These are phyloP conservation scores for Capsicum rhomboideum DNA, from an alignment of 257 asterid species.

Conservation along the genomic window DNA sequence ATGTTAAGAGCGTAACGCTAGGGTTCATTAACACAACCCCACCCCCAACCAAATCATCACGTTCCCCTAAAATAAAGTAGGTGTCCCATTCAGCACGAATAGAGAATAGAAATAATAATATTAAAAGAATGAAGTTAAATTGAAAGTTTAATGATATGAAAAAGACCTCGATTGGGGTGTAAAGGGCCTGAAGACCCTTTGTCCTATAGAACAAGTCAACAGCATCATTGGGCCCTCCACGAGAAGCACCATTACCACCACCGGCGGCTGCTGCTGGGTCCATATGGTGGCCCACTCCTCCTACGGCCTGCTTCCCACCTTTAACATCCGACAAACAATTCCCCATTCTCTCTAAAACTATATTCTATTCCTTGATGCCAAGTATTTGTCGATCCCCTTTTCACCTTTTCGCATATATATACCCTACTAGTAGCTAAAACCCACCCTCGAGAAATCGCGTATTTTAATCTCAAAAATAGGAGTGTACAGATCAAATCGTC, in stretches of 20 bases:
- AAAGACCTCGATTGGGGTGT: conserved; percentile 40
- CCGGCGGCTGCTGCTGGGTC: conserved; percentile 10
- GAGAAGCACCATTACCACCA: conserved; percentile 1
- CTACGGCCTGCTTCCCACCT: conserved; percentile 74
- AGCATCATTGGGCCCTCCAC: conserved; percentile 41
- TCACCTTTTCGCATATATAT: neutral
- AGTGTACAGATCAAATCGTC: too few relatives aligned
- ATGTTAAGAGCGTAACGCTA: too few relatives aligned
- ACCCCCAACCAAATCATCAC: neutral
- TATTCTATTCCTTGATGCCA: neutral
- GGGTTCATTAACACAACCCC: neutral
- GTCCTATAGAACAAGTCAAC: conserved; percentile 45
- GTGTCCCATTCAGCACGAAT: neutral
- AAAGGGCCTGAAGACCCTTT: conserved; percentile 44
- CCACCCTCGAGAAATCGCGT: too few relatives aligned
- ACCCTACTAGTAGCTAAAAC: too few relatives aligned
- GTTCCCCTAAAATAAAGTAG: neutral
- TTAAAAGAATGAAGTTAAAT: neutral
- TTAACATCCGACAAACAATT: conserved; percentile 52
- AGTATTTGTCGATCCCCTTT: neutral
- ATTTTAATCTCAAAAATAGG: too few relatives aligned
- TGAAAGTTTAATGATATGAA: neutral
- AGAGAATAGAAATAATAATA: neutral
- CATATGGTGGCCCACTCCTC: conserved; percentile 8
- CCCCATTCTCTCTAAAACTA: conserved; percentile 29